Conservation (phyloP, 1,284 basidiomycete genomes). For the Ceratobasidium sp. region DNA sequence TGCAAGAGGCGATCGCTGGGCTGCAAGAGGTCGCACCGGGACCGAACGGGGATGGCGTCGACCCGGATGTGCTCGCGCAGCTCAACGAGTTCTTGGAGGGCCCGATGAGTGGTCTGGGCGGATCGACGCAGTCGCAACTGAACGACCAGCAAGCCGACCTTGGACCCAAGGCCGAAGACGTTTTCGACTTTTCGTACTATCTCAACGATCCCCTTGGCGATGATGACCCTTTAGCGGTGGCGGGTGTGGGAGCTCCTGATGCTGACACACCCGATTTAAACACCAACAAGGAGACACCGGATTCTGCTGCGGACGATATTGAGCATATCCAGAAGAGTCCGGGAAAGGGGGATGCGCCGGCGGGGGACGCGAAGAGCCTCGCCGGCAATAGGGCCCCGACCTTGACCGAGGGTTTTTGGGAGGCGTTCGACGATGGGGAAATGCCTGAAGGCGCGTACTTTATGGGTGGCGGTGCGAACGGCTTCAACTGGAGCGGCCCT, state of each 20-base stretch:
- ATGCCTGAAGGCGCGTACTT: constrained; percentile 42
- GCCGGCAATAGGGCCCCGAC: constrained; percentile 31
- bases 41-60: constrained; percentile 12
- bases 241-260: constrained; percentile 22
- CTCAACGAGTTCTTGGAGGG: constrained; percentile 37
- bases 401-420: constrained; percentile 39
- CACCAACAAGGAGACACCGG: constrained; percentile 39
- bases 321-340: constrained; percentile 35
- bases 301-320: constrained; percentile 30
- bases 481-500: constrained; percentile 41
- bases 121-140: neutral
- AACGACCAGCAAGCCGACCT: constrained; percentile 5
- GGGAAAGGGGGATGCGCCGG: constrained; percentile 38
- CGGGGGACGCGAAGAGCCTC: constrained; percentile 33
- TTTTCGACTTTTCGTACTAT: constrained; percentile 37
- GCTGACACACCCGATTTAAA: constrained; percentile 36
- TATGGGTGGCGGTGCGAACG: constrained; percentile 42
- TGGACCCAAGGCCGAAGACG: constrained; percentile 30
- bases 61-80: constrained; percentile 28
- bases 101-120: neutral
- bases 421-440: constrained; percentile 40
- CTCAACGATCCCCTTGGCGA: constrained; percentile 31
- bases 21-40: constrained; percentile 13
- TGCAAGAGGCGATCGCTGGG: constrained; percentile 13
- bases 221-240: constrained; percentile 29